phyloP scores from a whole-genome alignment of 2,329 filamentous ascomycete genomes.

The Scedosporium dehoogii region DNA sequence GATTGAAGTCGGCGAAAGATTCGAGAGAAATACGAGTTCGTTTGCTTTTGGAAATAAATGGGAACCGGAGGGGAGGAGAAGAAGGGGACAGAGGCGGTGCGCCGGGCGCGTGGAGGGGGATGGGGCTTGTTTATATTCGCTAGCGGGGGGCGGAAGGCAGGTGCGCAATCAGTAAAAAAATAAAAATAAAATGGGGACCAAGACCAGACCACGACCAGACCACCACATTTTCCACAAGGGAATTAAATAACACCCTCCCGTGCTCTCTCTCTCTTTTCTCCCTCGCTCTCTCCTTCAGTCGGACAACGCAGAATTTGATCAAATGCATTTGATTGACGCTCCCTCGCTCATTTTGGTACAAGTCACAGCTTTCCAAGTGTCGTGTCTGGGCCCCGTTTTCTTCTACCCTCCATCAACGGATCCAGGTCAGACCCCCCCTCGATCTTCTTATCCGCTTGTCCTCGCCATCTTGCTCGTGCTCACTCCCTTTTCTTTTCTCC shows the following conservation, averaged over 20 bases:
- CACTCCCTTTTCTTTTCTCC: neutral
- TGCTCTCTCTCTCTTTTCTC: neutral
- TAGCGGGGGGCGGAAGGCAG: slow-evolving; percentile 41
- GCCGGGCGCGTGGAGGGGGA: slow-evolving; percentile 39
- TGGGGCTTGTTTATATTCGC: slow-evolving; percentile 50
- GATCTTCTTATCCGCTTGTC: neutral
- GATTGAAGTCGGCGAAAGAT: slow-evolving; percentile 23
- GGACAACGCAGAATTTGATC: neutral
- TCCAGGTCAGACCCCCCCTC: neutral
- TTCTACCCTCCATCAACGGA: neutral
- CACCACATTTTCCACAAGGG: neutral
- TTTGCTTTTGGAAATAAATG: neutral
- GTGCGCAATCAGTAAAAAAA: slow-evolving; percentile 43
- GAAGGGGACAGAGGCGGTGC: slow-evolving; percentile 22
- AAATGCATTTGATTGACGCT: too few relatives aligned
- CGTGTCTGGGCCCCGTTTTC: neutral
- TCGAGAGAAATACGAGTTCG: slow-evolving; percentile 1
- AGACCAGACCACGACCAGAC: neutral
- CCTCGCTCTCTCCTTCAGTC: neutral
- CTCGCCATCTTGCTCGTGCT: too few relatives aligned
- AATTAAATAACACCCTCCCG: neutral
- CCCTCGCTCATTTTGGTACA: too few relatives aligned
- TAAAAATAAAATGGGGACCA: neutral
- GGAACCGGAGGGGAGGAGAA: slow-evolving; percentile 16
- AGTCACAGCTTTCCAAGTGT: too few relatives aligned